phyloP scores from a whole-genome alignment of 768 basidiomycete genomes.

The Boletus pseudopeckii region DNA sequence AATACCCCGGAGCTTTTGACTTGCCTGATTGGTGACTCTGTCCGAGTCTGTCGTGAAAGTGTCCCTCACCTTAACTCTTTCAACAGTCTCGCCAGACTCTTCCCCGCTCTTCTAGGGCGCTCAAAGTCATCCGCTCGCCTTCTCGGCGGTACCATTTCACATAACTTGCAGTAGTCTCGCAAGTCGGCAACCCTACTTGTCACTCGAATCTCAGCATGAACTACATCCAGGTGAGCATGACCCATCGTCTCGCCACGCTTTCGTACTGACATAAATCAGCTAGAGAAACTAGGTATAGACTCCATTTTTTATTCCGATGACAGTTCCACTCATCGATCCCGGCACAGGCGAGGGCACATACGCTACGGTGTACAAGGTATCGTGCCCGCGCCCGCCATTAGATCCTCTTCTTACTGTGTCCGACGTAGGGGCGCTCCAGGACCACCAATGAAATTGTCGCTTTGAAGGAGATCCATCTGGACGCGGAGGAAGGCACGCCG shows the following conservation, averaged over 20 bases:
- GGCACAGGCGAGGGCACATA: conserved; percentile 83
- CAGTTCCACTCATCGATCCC: conserved; percentile 3
- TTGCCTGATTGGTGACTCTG: conserved; percentile 20
- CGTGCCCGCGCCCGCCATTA: conserved; percentile 3
- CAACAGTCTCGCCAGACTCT: neutral
- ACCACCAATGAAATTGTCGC: conserved; percentile 99
- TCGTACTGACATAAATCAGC: conserved; percentile 38
- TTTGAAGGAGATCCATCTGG: conserved; percentile 97
- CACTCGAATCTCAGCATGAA: conserved; percentile 38
- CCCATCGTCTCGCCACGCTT: neutral
- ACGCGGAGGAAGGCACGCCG: conserved; percentile 98
- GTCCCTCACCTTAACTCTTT: neutral
- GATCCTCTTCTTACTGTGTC: neutral
- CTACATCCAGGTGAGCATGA: conserved; percentile 50
- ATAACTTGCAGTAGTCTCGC: conserved; percentile 3
- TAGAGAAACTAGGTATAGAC: conserved; percentile 78
- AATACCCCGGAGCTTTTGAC: neutral
- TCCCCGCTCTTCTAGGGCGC: neutral
- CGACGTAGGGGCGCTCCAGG: conserved; percentile 77
- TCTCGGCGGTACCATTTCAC: conserved; percentile 1
- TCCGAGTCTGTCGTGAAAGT: neutral
- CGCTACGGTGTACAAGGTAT: conserved; percentile 95
- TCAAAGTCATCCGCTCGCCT: neutral
- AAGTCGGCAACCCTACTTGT: neutral
- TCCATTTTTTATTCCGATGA: neutral